Evolutionary conservation across 2,329 filamentous ascomycete species (phyloP), one percentile per base, ranked within the genome.

Genomic region (Triangularia verruculosa): DNA sequence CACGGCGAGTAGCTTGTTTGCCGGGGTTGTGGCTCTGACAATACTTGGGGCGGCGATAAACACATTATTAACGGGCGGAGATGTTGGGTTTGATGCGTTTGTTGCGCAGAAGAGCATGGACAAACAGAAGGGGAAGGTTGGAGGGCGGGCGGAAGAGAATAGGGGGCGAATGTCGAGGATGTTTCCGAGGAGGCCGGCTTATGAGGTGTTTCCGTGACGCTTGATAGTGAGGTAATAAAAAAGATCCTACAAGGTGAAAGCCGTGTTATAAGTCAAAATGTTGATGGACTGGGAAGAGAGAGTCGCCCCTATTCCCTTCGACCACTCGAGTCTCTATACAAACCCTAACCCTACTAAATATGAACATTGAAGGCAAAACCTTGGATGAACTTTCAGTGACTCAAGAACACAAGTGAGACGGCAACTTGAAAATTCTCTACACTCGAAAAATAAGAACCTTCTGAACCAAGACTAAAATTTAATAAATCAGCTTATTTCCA

Each of bases 151-250:
- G 27, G 61, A 32, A 22, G 61, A 32, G 22, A n/a, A 54, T 61
- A 52, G 22, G 39, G 27, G 53, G 32, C 59, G 32, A 57, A 55
- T 30, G 57, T 61, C 17, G 61, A 62, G 56, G 47, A 52, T 57
- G 17, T 57, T 47, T 43, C 52, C 51, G 61, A 61, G 34, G 59
- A 68, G 65, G 61, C 54, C 68, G 28, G 68, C 67, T 4, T 68
- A 70, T 62, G 64, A 66, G 56, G 63, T 61, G 8, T 69, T 69
- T 66, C 64, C 64, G 13, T 69, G 57, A 65, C 12, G 12, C n/a
- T 64, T 25, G 34, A 56, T 43, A 8, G 39, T 30, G 20, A 59
- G 15, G 25, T 34, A 22, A 24, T 13, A 27, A 20, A 32, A 17
- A 57, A 57, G 12, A 43, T 57, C 4, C 7, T 11, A 32, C 9